Conservation (phyloP, 345 rosid genomes). For the Eucalyptus camaldulensis region DNA sequence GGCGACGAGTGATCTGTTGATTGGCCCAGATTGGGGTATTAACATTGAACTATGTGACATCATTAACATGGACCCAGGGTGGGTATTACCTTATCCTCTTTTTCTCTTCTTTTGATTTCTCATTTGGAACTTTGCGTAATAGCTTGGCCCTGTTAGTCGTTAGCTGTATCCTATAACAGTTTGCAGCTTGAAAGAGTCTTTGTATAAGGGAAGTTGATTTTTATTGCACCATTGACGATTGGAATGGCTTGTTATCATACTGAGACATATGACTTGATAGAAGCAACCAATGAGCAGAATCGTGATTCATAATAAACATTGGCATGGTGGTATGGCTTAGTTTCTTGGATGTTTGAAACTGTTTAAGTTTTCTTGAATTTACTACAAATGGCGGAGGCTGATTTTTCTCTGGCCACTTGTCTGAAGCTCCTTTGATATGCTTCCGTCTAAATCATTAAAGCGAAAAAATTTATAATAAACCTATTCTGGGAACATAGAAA, state of each 20-base stretch:
- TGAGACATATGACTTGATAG: neutral
- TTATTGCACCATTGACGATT: neutral
- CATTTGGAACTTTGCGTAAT: neutral
- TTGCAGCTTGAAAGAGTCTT: neutral
- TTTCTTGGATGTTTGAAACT: neutral
- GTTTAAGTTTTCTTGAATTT: neutral
- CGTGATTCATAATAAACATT: neutral
- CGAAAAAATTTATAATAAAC: neutral
- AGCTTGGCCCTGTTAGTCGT: neutral
- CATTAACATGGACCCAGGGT: constrained; percentile 89
- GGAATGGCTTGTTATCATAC: neutral
- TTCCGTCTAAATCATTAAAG: neutral
- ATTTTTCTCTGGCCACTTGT: neutral
- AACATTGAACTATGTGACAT: constrained; percentile 90
- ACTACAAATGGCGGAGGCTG: neutral
- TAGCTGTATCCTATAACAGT: neutral
- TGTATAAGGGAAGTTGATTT: neutral
- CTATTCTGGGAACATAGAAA: neutral
- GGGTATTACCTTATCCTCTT: neutral
- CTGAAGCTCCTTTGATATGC: neutral
- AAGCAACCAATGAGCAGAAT: neutral
- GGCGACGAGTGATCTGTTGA: constrained; percentile 83
- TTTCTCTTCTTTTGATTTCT: neutral
- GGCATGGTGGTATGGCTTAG: neutral
- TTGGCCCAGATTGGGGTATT: constrained; percentile 96